phyloP scores from a whole-genome alignment of 441 rosid species.

The Caryocar brasiliense region DNA sequence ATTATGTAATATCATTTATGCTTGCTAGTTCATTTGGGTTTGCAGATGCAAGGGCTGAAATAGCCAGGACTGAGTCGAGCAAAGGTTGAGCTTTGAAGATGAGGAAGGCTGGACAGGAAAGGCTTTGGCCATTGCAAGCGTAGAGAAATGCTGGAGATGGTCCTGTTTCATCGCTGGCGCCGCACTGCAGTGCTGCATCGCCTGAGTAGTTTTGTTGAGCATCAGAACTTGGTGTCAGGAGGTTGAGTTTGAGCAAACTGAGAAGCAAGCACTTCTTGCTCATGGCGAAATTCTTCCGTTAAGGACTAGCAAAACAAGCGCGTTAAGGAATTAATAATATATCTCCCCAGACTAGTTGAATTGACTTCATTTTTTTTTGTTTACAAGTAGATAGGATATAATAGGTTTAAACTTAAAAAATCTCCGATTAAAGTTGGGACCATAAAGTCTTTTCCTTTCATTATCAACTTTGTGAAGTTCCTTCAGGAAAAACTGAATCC shows the following conservation, averaged over 20 bases:
- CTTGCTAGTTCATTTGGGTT: slow-evolving; percentile 20
- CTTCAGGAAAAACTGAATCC: too few relatives aligned
- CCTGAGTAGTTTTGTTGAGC: slow-evolving; percentile 27
- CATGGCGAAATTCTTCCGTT: not conserved
- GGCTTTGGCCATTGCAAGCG: slow-evolving; percentile 24
- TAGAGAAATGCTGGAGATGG: slow-evolving; percentile 30
- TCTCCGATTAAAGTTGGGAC: too few relatives aligned
- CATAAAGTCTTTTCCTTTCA: too few relatives aligned
- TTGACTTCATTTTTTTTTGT: too few relatives aligned
- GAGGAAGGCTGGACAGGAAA: slow-evolving; percentile 31
- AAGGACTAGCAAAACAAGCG: not conserved
- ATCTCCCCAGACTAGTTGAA: too few relatives aligned
- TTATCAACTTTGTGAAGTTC: too few relatives aligned
- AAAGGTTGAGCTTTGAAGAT: slow-evolving; percentile 33
- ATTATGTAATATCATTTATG: slow-evolving; percentile 25
- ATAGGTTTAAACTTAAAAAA: too few relatives aligned
- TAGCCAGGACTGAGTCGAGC: slow-evolving; percentile 22
- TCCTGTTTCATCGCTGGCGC: slow-evolving; percentile 6
- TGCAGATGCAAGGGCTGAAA: slow-evolving; percentile 31
- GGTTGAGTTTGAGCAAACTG: not conserved
- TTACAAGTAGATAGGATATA: too few relatives aligned
- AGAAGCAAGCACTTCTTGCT: slow-evolving; percentile 3
- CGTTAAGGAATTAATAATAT: too few relatives aligned
- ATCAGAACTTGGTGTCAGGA: not conserved
- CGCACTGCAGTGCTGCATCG: slow-evolving; percentile 13